phyloP scores from a whole-genome alignment of 169 alveolate genomes.

The Cryptosporidium canis region DNA sequence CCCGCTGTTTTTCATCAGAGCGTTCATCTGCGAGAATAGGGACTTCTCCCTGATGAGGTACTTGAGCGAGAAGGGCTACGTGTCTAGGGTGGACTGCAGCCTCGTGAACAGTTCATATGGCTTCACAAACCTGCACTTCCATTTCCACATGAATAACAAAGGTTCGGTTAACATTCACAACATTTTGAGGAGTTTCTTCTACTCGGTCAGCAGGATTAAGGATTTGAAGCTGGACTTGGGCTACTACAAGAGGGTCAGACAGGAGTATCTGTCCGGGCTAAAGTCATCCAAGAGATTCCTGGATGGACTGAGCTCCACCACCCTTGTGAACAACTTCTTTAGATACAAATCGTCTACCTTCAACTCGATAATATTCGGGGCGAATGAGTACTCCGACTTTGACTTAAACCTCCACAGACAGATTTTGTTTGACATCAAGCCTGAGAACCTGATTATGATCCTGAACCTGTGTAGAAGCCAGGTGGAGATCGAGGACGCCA shows the following conservation, averaged over 20 bases:
- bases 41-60: neutral
- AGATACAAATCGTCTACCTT: neutral
- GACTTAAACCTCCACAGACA: neutral
- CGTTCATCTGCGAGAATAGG: neutral
- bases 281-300: neutral
- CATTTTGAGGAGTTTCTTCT: constrained; percentile 1
- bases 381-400: neutral
- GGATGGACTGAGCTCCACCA: neutral
- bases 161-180: neutral
- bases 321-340: neutral
- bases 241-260: neutral
- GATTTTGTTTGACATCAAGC: neutral
- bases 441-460: neutral
- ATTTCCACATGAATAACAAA: neutral
- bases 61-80: neutral
- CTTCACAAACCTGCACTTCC: neutral
- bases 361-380: constrained; percentile 9
- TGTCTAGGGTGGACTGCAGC: neutral
- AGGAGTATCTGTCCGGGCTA: neutral
- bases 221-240: neutral
- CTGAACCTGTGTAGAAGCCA: neutral
- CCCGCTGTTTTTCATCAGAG: constrained; percentile 1
- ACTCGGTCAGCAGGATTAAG: neutral
- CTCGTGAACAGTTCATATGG: neutral
- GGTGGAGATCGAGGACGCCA: neutral